phyloP scores from a whole-genome alignment of 352 stramenopile genomes.

The Phytophthora rubi region DNA sequence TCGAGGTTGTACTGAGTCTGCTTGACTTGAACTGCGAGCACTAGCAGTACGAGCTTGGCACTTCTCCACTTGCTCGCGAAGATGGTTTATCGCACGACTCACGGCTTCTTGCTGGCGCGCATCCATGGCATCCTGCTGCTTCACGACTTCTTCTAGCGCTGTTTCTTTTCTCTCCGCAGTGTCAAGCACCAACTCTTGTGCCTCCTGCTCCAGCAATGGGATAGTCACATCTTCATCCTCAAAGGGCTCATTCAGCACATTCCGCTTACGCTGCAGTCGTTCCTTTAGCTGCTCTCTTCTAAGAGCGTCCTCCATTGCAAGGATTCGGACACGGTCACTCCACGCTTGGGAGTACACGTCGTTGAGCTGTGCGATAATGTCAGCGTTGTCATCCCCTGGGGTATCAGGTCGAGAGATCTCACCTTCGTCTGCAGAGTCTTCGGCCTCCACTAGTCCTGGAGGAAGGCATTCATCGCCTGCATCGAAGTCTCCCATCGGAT shows the following conservation, averaged over 20 bases:
- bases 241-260: neutral
- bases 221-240: neutral
- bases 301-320: conserved; percentile 39
- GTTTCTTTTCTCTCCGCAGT: conserved; percentile 28
- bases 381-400: conserved; percentile 28
- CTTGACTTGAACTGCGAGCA: neutral
- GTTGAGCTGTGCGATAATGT: conserved; percentile 49
- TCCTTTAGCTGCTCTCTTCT: conserved; percentile 41
- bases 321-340: conserved; percentile 29
- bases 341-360: conserved; percentile 40
- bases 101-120: conserved; percentile 27
- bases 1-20: neutral
- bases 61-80: conserved; percentile 22
- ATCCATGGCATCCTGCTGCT: conserved; percentile 51
- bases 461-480: conserved; percentile 10
- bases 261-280: conserved; percentile 31
- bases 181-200: conserved; percentile 16
- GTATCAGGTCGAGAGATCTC: neutral
- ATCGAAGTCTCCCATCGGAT: conserved; percentile 14
- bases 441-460: neutral
- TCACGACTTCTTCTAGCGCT: conserved; percentile 43
- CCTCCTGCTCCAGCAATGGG: conserved; percentile 4
- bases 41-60: neutral
- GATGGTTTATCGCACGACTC: conserved; percentile 7
- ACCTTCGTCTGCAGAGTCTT: neutral